Evolutionary conservation across 83 land plant genomes (phyloP).

Genomic region (Diphasiastrum complanatum): DNA sequence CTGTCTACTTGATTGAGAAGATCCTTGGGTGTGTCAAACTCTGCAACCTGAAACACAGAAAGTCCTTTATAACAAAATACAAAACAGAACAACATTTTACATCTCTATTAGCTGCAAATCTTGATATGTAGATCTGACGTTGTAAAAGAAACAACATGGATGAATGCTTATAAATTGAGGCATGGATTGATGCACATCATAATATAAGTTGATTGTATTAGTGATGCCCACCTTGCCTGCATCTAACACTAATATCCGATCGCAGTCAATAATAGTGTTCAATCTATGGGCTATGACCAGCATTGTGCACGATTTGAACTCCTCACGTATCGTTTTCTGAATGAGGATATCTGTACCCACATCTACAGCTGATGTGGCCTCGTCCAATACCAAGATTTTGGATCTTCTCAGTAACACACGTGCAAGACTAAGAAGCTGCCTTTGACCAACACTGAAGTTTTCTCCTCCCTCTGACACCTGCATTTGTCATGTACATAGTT

Average conservation of each 20-base stretch:
- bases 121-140: not conserved
- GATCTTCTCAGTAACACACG: constrained; percentile 81
- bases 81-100: not conserved
- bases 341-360: constrained; percentile 90
- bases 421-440: constrained; percentile 87
- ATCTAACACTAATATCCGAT: constrained; percentile 73
- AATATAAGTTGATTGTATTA: too few species aligned
- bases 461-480: constrained; percentile 87
- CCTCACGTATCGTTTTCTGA: constrained; percentile 91
- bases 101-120: not conserved
- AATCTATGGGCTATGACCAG: constrained; percentile 91
- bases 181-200: not conserved
- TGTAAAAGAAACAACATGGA: not conserved
- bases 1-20: constrained; percentile 53
- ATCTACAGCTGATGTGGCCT: constrained; percentile 98
- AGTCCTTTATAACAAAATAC: not conserved
- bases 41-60: constrained; percentile 42
- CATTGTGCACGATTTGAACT: constrained; percentile 92
- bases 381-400: constrained; percentile 90
- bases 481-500: too few species aligned
- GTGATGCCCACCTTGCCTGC: constrained; percentile 66
- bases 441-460: constrained; percentile 95
- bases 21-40: constrained; percentile 61
- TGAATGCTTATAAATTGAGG: too few species aligned
- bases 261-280: constrained; percentile 91